Evolutionary conservation across 768 basidiomycete species (phyloP).

Genomic region (Basidioascus undulatus): DNA sequence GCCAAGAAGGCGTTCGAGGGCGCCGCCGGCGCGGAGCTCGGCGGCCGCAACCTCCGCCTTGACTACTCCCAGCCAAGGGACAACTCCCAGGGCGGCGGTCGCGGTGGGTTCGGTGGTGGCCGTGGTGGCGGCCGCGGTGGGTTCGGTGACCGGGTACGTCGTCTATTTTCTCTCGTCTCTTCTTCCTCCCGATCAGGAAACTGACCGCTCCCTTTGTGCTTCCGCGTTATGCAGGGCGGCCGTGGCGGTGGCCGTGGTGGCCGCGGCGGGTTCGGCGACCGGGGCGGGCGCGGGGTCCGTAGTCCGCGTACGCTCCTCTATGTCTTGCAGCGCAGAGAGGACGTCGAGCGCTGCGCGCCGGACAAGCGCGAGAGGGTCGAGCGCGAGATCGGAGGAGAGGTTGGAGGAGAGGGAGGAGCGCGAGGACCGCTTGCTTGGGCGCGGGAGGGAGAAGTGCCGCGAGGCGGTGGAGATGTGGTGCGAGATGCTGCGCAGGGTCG

Average conservation of each 20-base stretch:
- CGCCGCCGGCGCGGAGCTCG: conserved; percentile 45
- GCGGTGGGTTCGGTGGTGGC: conserved; percentile 17
- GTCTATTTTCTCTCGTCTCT: background rate
- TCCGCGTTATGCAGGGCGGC: background rate
- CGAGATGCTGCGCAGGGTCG: too few species aligned
- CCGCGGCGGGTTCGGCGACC: too few species aligned
- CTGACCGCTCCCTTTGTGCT: too few species aligned
- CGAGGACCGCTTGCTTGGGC: conserved; percentile 18
- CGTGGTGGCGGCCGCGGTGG: conserved; percentile 15
- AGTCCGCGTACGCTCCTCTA: conserved; percentile 73
- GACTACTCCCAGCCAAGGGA: conserved; percentile 63
- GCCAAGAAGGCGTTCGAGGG: conserved; percentile 56
- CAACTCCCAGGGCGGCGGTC: conserved; percentile 32
- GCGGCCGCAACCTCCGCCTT: conserved; percentile 53
- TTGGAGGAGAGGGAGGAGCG: background rate
- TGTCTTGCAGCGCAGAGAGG: conserved; percentile 44
- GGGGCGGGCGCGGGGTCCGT: too few species aligned
- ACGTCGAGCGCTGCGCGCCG: conserved; percentile 63
- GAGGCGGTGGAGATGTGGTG: conserved; percentile 10
- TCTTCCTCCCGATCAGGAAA: too few species aligned
- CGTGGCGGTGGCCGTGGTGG: conserved; percentile 18
- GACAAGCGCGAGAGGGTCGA: conserved; percentile 45
- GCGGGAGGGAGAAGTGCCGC: conserved; percentile 12
- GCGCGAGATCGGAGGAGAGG: background rate
- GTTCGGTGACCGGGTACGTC: background rate